Base-by-base conservation (phyloP, 257 asterid species). In the Nicotiana knightiana region DNA sequence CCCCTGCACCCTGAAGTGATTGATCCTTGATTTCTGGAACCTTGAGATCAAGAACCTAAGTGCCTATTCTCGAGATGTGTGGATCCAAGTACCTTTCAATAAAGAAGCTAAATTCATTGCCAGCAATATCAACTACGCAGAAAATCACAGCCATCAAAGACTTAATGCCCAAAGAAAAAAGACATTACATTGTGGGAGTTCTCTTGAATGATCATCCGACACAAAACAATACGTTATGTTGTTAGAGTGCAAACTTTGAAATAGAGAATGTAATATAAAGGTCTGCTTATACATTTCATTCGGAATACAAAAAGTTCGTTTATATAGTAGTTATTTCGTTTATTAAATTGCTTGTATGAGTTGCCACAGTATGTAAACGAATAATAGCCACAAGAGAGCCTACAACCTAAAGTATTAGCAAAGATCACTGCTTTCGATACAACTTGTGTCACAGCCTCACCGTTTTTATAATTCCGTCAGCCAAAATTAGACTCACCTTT, bases 121-220 rank as follows among this genome's bases (percentile, higher is more conserved):
- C 97, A 70, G 99, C 94, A 82, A 94, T 91, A 81, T 87, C 86
- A 66, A 89, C 90, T 91, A 89, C 95, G 5, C 97, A 85, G 68
- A 93, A 86, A 87, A 92, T 82, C 81, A 91, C 94, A 48, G 95
- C 97, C 79, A 92, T 93, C 92, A 94, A 83, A 84, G 87, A 84
- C 76, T 86, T 85, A 84, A 79, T 91, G 92, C 83, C 78, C 30
- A 43, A 85, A 57, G 68, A 51, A 78, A 33, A 43, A 59, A 81
- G 43, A 75, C 70, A 81, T 33, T 39, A 24, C 15, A 17, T 81
- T 64, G 12, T 11, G 58, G 17, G 62, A 48, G 15, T 6, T 12
- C 61, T 24, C 62, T 43, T 24, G 62, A 73, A 48, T 46, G 39
- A 73, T 12, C 61, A 46, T 21, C 39, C 0, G 1, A 63, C 17